Evolutionary conservation across 192 early-diverging fungal species (phyloP), one percentile per base, ranked within the genome.

Genomic region (Haplosporangium gracile): DNA sequence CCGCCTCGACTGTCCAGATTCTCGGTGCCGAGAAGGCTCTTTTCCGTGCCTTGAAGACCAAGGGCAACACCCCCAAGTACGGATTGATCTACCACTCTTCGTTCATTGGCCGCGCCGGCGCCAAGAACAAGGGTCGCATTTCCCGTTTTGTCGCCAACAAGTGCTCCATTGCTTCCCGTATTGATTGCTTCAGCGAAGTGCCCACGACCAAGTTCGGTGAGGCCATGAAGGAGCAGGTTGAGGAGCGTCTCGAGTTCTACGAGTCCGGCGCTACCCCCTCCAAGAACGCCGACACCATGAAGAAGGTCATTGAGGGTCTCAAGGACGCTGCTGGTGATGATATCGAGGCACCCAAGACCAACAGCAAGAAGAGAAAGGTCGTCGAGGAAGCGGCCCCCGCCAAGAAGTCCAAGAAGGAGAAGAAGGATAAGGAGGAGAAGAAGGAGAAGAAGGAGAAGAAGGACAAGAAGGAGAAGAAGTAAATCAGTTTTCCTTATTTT

Each of bases 101-200:
- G 18, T 96, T 98, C 81, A 97, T 99, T 87, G 98, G 97, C 70
- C 96, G 95, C 77, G 98, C 98, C 11, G 97, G 94, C 65, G 90
- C 93, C 68, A 99, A 99, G 94, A 98, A 99, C 95, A 99, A 99
- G 95, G 96, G 96, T 78, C 93, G 97, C 72, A 99, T 99, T 71
- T 99, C 98, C 72, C 96, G 98, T 76, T 97, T 99, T 77, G 93
- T 99, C 29, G 98, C 98, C 84, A 99, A 99, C 94, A 99, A 99
- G 91, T 97, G 96, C 82, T 94, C 97, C 11, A 97, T 99, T 90
- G 98, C 98, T 24, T 97, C 96, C 38, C 93, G 98, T 75, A 98
- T 99, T 78, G 98, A 99, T 88, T 98, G 97, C 89, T 99, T 97
- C 94, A 88, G 94, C 69, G 94, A 96, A n/a, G 90, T 89, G 55